A percentile compares a stretch with the other conserved stretches of the same genome.
Evolutionary conservation across 192 early-diverging fungal species (phyloP).

Genomic region (Gaertneriomyces sp.): DNA sequence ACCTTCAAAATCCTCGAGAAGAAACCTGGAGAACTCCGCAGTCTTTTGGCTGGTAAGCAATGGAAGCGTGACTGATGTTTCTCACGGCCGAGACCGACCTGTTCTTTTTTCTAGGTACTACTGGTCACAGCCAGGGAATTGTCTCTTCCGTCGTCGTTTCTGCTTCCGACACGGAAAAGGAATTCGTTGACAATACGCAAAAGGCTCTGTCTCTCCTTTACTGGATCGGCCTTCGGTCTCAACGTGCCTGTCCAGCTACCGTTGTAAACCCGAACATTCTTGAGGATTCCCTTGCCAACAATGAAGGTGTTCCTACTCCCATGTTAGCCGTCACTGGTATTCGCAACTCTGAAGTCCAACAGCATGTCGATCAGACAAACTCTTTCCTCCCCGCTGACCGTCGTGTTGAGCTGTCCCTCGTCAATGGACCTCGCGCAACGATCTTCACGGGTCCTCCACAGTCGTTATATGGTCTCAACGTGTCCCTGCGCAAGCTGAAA

Average conservation of each 20-base stretch:
- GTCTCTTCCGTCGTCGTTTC: conserved; percentile 81
- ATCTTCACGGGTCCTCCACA: conserved; percentile 89
- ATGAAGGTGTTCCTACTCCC: conserved; percentile 87
- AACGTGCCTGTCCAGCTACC: conserved; percentile 73
- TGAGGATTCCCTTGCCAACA: conserved; percentile 81
- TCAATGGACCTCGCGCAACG: conserved; percentile 86
- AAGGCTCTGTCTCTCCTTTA: conserved; percentile 79
- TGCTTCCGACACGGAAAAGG: conserved; percentile 68
- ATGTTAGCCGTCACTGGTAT: conserved; percentile 86
- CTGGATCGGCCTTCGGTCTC: conserved; percentile 77
- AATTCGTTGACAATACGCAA: conserved; percentile 69
- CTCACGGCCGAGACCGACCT: not conserved
- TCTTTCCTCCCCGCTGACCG: conserved; percentile 77
- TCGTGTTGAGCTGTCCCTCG: conserved; percentile 78
- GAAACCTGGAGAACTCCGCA: conserved; percentile 49
- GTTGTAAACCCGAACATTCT: conserved; percentile 83
- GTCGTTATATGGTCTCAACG: conserved; percentile 87
- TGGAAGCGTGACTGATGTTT: conserved; percentile 5
- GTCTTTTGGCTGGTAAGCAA: conserved; percentile 44
- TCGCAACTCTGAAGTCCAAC: conserved; percentile 75
- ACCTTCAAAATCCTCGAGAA: conserved; percentile 61
- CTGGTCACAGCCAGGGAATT: conserved; percentile 91
- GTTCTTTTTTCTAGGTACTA: conserved; percentile 48
- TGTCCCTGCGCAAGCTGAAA: conserved; percentile 88
- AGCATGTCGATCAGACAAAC: conserved; percentile 85